Percentiles rank a stretch among this genome's conserved stretches.
phyloP scores from a whole-genome alignment of 2,329 filamentous ascomycete genomes.

The Phyllosticta paracitricarpa region DNA sequence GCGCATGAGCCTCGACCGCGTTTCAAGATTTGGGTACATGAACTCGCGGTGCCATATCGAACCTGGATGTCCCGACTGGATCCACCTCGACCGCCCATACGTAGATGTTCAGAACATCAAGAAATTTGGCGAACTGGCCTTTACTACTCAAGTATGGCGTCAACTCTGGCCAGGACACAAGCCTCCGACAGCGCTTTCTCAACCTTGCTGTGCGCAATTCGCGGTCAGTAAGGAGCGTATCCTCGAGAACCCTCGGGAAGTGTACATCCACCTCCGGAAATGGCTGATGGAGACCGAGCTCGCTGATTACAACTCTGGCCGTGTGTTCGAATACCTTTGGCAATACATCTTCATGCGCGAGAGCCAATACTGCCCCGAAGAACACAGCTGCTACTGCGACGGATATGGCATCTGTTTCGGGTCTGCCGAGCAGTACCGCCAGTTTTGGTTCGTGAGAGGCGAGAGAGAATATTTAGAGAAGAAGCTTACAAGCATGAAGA shows the following conservation, averaged over 20 bases:
- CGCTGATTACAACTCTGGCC: constrained; percentile 45
- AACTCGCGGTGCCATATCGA: constrained; percentile 47
- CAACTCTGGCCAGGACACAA: constrained; percentile 39
- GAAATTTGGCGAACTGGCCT: constrained; percentile 31
- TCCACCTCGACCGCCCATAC: constrained; percentile 35
- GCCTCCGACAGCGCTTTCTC: constrained; percentile 42
- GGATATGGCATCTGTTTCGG: constrained; percentile 54
- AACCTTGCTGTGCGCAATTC: constrained; percentile 57
- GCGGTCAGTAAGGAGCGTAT: constrained; percentile 50
- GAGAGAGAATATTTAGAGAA: background rate
- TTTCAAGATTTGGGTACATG: constrained; percentile 42
- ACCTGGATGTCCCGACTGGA: constrained; percentile 46
- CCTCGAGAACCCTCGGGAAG: constrained; percentile 39
- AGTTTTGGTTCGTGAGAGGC: background rate
- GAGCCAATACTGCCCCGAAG: constrained; percentile 39
- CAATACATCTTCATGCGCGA: constrained; percentile 50
- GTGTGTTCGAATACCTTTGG: constrained; percentile 58
- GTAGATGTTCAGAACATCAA: constrained; percentile 28
- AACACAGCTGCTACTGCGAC: constrained; percentile 53
- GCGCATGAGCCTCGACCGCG: constrained; percentile 35
- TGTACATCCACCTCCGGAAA: constrained; percentile 48
- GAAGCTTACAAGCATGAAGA: background rate
- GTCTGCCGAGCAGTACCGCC: constrained; percentile 34
- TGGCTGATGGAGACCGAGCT: constrained; percentile 51
- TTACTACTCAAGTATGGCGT: constrained; percentile 36